Base-by-base conservation (phyloP, 495 filamentous ascomycete genomes). In the Cercophora samala region DNA sequence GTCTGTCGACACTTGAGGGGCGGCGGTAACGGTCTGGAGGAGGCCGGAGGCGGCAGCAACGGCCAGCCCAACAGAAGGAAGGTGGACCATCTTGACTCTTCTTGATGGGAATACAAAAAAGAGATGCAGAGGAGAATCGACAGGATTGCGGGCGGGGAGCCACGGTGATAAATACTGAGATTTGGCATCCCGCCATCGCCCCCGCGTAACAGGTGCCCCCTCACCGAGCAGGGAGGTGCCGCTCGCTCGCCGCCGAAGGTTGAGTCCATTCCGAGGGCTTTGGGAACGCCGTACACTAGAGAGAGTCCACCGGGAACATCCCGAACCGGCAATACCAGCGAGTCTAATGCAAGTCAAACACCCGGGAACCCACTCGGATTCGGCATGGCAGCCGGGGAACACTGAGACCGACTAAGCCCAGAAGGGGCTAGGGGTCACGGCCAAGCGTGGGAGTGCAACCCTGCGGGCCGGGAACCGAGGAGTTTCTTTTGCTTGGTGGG, bases 311-410 rank as follows among this genome's bases (percentile, higher is more conserved):
- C 15, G 37, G 37, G 37, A 46, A 46, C 37, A 46, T 54, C 66
- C 66, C 22, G 42, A 64, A 61, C 9, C 11, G 56, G 66, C 9
- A 62, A 68, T 61, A 54, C 25, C 37, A 29, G 62, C 66, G 56
- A 56, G 46, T 53, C 66, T 67, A 67, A 67, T 67, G 66, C 61
- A 67, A 23, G 53, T 56, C 53, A 56, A 56, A 19, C 22, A 19
- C 53, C 13, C 53, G n/a, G 53, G 37, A 17, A 46, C 13, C 37
- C 37, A 9, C 37, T 46, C 37, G 15, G 15, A 46, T 46, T 46
- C 37, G 37, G 37, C 37, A 46, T 46, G 37, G 37, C 37, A 46
- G 11, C 37, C 37, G 37, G 37, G 15, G 37, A 13, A 13, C 1
- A 9, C 37, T 46, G 37, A 13, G 5, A 46, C 11, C 37, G 15